Evolutionary conservation across 257 asterid species (phyloP).

Genomic region (Anisodus acutangulus): DNA sequence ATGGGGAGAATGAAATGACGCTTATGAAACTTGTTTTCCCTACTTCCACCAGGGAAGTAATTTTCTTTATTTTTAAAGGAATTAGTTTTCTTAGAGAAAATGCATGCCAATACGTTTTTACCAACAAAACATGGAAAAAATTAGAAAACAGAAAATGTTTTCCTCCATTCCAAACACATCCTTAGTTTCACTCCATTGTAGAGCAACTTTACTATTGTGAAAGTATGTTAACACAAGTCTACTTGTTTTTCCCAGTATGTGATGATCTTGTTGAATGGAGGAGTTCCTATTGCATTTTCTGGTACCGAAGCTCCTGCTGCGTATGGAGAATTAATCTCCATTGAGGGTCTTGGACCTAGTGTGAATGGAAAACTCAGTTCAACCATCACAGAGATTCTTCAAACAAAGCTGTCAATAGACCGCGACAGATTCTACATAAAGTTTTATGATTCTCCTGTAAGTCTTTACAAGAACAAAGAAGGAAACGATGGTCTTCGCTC

Average conservation of each 20-base stretch:
- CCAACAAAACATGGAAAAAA: too few relatives aligned
- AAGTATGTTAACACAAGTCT: background rate
- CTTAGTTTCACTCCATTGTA: background rate
- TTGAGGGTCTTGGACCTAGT: constrained; percentile 77
- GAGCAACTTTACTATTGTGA: background rate
- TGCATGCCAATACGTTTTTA: background rate
- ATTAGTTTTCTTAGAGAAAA: background rate
- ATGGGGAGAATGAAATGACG: too few relatives aligned
- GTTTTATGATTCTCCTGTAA: constrained; percentile 85
- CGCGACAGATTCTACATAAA: constrained; percentile 76
- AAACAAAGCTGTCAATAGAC: constrained; percentile 76
- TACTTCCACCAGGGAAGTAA: too few relatives aligned
- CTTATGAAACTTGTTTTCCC: too few relatives aligned
- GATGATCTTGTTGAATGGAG: constrained; percentile 87
- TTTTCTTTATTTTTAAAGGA: too few relatives aligned
- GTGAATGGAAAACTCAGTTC: constrained; percentile 82
- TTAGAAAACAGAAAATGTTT: too few relatives aligned
- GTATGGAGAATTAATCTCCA: constrained; percentile 82
- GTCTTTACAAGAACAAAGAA: background rate
- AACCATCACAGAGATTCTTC: constrained; percentile 82
- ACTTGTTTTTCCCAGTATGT: constrained; percentile 57
- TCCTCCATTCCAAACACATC: background rate
- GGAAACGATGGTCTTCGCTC: background rate
- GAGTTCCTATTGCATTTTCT: constrained; percentile 82
- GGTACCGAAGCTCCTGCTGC: constrained; percentile 97